These are phyloP conservation scores for Bidens hawaiensis DNA, from an alignment of 140 eudicot genomes.

Conservation along the genomic window DNA sequence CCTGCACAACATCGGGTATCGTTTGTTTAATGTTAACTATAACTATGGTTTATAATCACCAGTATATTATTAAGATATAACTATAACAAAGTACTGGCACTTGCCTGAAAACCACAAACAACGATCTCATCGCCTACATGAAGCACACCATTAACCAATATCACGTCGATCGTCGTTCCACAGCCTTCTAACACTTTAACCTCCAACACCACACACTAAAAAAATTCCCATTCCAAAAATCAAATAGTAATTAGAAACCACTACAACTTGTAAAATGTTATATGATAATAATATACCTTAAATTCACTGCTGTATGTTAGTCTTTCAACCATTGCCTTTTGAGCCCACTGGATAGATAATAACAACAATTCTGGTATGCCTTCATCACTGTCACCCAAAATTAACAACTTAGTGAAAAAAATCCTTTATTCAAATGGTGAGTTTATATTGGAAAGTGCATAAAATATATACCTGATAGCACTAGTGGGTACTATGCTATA, in stretches of 20 bases:
- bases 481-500: conserved; percentile 83
- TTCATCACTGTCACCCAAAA: conserved; percentile 67
- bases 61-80: too few species aligned
- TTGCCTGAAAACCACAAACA: conserved; percentile 96
- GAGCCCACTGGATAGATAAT: conserved; percentile 83
- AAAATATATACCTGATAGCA: conserved; percentile 65
- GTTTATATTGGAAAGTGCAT: not conserved
- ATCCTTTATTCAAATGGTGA: not conserved
- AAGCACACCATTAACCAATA: conserved; percentile 89
- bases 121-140: conserved; percentile 98
- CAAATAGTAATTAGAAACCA: conserved; percentile 7
- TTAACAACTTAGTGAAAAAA: conserved; percentile 2
- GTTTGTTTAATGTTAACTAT: too few species aligned
- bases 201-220: conserved; percentile 93
- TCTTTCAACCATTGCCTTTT: conserved; percentile 84
- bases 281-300: conserved; percentile 48
- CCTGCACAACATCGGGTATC: conserved; percentile 51
- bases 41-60: too few species aligned
- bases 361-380: conserved; percentile 87
- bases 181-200: conserved; percentile 96
- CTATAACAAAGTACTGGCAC: conserved; percentile 2
- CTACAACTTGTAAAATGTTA: not conserved
- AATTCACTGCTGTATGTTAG: conserved; percentile 67
- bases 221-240: conserved; percentile 5
- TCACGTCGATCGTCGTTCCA: conserved; percentile 94